Base-by-base conservation (phyloP, 1,139 yeast species). In the Geotrichum siamense region DNA sequence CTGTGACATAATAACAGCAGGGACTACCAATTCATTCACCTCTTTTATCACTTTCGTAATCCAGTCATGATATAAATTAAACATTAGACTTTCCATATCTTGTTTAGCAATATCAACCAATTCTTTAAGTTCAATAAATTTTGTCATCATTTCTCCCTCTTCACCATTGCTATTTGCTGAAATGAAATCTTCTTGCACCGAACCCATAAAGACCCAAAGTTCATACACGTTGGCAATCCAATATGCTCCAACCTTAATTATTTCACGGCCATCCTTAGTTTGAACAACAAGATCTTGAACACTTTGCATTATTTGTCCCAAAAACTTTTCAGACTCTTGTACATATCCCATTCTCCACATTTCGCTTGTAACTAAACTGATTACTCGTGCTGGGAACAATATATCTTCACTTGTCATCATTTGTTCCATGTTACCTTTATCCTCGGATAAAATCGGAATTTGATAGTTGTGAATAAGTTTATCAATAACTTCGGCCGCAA, bases 311-410 rank as follows among this genome's bases (percentile, higher is more conserved):
- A 87, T 94, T 62, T 84, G 93, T 44, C 96, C 96, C 52, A 91
- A 70, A 62, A 91, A 85, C 47, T 79, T 81, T 68, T 91, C 98
- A 58, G 93, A 79, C 63, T 89, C 96, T 55, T 83, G 81, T 29
- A 96, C 87, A 56, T 87, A 75, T 1, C 98, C 98, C 48, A 89
- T 72, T 65, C 98, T 78, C 99, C 99, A 91, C 98, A 91, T 87
- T 64, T 93, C 98, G 56, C 94, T 82, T 51, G 91, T 74, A 37
- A 91, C 82, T 53, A 93, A 82, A 55, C 91, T 89, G 56, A 91
- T 81, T 51, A 91, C 86, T 69, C 96, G 81, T 2, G 97, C 94
- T 30, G 98, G 99, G 79, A 87, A 91, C 45, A 91, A 72, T 29
- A 91, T 94, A 63, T 93, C 98, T 62, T 89, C 86, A 58, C 87